phyloP scores from a whole-genome alignment of 176 grass and related monocot genomes.

The Juncus inflexus region DNA sequence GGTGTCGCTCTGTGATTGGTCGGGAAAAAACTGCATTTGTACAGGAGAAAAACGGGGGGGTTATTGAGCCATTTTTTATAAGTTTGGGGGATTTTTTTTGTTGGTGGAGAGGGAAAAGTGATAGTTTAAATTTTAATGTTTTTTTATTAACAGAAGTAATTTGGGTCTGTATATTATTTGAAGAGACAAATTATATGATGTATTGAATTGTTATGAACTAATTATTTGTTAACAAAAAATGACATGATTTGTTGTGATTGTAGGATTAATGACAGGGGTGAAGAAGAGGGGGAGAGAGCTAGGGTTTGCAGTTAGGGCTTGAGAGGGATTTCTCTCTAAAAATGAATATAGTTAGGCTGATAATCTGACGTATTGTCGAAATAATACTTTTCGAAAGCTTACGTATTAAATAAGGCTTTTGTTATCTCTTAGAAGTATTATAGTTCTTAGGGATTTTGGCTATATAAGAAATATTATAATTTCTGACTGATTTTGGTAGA shows the following conservation, averaged over 20 bases:
- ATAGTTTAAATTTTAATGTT: slow-evolving; percentile 10
- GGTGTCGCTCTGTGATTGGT: background rate
- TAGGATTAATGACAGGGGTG: too few relatives aligned
- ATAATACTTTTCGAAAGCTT: too few relatives aligned
- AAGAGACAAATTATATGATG: slow-evolving; percentile 18
- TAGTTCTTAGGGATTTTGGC: too few relatives aligned
- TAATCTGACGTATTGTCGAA: too few relatives aligned
- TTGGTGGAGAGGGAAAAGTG: slow-evolving; percentile 17
- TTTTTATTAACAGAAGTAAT: slow-evolving; percentile 5
- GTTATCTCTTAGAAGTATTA: too few relatives aligned
- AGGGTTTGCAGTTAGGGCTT: too few relatives aligned
- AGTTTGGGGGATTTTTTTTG: slow-evolving; percentile 19
- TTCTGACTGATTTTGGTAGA: too few relatives aligned
- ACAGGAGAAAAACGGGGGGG: slow-evolving; percentile 22
- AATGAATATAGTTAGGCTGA: too few relatives aligned
- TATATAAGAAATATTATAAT: too few relatives aligned
- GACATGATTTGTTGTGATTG: background rate
- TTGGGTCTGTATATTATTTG: slow-evolving; percentile 33
- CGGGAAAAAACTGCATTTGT: slow-evolving; percentile 7
- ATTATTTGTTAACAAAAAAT: slow-evolving; percentile 18
- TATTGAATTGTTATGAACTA: slow-evolving; percentile 22
- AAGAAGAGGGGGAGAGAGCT: too few relatives aligned
- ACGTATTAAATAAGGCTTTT: too few relatives aligned
- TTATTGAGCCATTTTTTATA: slow-evolving; percentile 19
- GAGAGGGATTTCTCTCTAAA: too few relatives aligned